Base-by-base conservation (phyloP, 371 early-diverging fungal species). In the Nematocida displodere region DNA sequence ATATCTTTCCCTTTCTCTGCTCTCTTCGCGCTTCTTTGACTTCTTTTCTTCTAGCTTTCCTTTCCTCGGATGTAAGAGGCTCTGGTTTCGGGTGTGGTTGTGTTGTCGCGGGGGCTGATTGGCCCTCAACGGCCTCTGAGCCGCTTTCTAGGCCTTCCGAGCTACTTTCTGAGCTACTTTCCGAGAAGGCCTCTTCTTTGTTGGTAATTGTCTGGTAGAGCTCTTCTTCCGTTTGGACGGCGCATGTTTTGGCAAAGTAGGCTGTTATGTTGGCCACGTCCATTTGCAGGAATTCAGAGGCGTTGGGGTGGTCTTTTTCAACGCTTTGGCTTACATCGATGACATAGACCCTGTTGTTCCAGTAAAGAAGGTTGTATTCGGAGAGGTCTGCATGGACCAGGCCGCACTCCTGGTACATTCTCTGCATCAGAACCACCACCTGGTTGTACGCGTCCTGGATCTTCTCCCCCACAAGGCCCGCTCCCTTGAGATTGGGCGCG, bases 271-370 rank as follows among this genome's bases (percentile, higher is more conserved):
- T 97, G 46, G 87, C 83, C 79, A 92, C 88, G 84, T 97, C 99
- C 83, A 91, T 93, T 34, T 94, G 86, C 63, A 98, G 86, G 81
- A 98, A 98, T 77, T 92, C 93, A 33, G 92, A 86, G 1, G 97
- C 93, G 78, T 93, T 91, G n/a, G 95, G 95, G 81, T 98, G 99
- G 80, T 93, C 92, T 79, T 91, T 94, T 79, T 97, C 99, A 8
- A 97, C 96, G 1, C 94, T 92, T 82, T 97, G 99, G 2, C 95
- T 95, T 5, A 98, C 97, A 83, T 98, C 99, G 78, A 98, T 98
- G 44, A 95, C 89, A 78, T 48, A 76, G 5, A 78, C 78, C 1
- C 29, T 46, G 7, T 61, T 76, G 20, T 79, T 33, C 53, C 56
- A 76, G 55, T 77, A 80, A n/a, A 98, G 85, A 28, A 99, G 86